These are phyloP conservation scores for Blakeslea trispora DNA, from an alignment of 371 early-diverging fungal genomes.

Conservation along the genomic window DNA sequence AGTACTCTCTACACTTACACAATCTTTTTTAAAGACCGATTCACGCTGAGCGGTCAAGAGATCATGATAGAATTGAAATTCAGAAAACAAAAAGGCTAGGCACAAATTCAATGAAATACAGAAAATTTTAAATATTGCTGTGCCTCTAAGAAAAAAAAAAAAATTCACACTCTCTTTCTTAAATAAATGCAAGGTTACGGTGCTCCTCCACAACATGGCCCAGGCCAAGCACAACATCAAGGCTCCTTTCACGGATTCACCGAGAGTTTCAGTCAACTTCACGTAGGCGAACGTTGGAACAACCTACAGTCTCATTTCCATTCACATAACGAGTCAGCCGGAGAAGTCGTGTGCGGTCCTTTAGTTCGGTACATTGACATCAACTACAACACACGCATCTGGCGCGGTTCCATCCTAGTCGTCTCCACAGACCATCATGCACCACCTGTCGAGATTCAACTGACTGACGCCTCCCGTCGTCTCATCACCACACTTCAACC, in stretches of 20 bases:
- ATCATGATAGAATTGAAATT: too few species aligned
- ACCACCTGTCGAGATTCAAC: constrained; percentile 24
- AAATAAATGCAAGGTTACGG: constrained; percentile 13
- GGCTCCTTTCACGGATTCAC: background rate
- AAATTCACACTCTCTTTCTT: background rate
- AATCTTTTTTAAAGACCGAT: too few species aligned
- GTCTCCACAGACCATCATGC: constrained; percentile 30
- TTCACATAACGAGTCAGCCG: constrained; percentile 1
- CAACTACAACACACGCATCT: constrained; percentile 30
- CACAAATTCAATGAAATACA: too few species aligned
- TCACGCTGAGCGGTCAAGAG: too few species aligned
- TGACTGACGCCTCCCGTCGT: constrained; percentile 10
- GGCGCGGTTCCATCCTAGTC: constrained; percentile 39
- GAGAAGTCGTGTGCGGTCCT: constrained; percentile 39
- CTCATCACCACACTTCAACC: constrained; percentile 3
- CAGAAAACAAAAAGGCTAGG: too few species aligned
- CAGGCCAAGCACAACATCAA: too few species aligned
- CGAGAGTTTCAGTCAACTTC: constrained; percentile 16
- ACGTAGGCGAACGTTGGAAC: constrained; percentile 13
- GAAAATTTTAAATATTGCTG: too few species aligned
- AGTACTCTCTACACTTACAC: too few species aligned
- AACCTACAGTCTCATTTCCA: constrained; percentile 15
- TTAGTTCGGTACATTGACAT: constrained; percentile 35
- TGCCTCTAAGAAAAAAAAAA: too few species aligned
- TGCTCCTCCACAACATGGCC: background rate